phyloP scores from a whole-genome alignment of 2,329 filamentous ascomycete genomes.

The Aspergillus thermomutatus region DNA sequence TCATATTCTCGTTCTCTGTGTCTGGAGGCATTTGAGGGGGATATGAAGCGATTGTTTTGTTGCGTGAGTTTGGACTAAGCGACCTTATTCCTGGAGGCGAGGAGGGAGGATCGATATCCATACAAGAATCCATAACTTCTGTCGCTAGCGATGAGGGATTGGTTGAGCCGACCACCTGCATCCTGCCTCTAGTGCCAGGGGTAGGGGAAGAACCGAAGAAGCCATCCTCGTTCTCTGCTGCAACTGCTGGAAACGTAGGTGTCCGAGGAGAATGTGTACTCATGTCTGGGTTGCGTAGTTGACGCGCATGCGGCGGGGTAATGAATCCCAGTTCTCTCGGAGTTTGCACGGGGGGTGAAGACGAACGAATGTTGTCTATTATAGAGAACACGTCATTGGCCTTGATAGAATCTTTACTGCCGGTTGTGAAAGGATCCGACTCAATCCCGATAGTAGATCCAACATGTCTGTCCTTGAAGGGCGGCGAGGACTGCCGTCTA shows the following conservation, averaged over 20 bases:
- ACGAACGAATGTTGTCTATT: conserved; percentile 64
- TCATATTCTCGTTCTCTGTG: conserved; percentile 12
- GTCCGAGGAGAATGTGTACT: conserved; percentile 36
- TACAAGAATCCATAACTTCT: conserved; percentile 16
- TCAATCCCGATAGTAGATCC: conserved; percentile 69
- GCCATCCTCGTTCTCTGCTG: conserved; percentile 40
- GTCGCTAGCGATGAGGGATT: conserved; percentile 35
- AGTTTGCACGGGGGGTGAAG: conserved; percentile 28
- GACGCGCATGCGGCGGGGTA: conserved; percentile 28
- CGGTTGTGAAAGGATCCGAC: conserved; percentile 48
- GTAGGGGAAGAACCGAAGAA: conserved; percentile 54
- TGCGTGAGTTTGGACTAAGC: conserved; percentile 19
- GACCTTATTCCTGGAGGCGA: conserved; percentile 33
- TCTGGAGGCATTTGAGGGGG: conserved; percentile 2
- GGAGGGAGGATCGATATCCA: conserved; percentile 30
- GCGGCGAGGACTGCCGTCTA: conserved; percentile 28
- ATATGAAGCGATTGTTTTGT: conserved; percentile 3
- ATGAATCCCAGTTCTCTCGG: conserved; percentile 24
- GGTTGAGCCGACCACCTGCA: conserved; percentile 25
- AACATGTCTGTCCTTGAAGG: conserved; percentile 56
- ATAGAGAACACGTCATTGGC: conserved; percentile 59
- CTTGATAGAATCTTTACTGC: conserved; percentile 67
- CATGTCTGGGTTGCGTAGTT: conserved; percentile 22
- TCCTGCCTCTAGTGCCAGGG: conserved; percentile 39
- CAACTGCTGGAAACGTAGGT: conserved; percentile 39